Evolutionary conservation across 441 rosid genomes (phyloP), one percentile per base, ranked within the genome.

Genomic region (Bruguiera hainesii): DNA sequence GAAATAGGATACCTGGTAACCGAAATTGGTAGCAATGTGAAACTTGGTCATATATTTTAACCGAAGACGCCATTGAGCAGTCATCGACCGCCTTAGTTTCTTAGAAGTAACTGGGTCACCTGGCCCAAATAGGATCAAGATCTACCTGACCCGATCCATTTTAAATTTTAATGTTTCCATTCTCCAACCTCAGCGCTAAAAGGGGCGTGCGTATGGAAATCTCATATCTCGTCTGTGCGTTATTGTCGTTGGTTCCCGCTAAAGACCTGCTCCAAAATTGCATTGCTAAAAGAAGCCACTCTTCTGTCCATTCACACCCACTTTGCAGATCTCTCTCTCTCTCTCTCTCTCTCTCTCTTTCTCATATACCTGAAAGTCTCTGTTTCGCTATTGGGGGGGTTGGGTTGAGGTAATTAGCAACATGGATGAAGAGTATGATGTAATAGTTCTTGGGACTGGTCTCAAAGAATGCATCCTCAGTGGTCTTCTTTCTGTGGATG

Each of bases 381-480:
- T 51, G 20, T 13, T 20, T 67, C 61, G 66, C 55, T 39, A 56
- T 26, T 55, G 49, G 16, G 19, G 29, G 57, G 28, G 13, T 61
- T 61, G n/a, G 58, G 6, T 56, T 16, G 28, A 28, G 26, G 29
- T 16, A 16, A 25, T 42, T 46, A 29, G 35, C 25, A 52, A 30
- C 65, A 87, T 87, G 90, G 96, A 89, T 83, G 91, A 87, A 72
- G 87, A 84, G 68, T 87, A 89, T 60, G 96, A 86, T 70, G 94
- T 82, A 29, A 81, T 88, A n/a, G 92, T 90, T 69, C 81, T 88
- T 52, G 94, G 90, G 23, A 88, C 89, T 55, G 90, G 90, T 65
- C 92, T 88, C 66, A 90, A 90, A 73, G 89, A 90, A 75, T 90
- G 97, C 75, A 90, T 90, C 76, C 92, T 86, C 72, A 91, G 94